Percentiles rank a stretch among this genome's conserved stretches.
These are phyloP conservation scores for Coniella lustricola DNA, from an alignment of 2,329 filamentous ascomycete species.

Conservation along the genomic window DNA sequence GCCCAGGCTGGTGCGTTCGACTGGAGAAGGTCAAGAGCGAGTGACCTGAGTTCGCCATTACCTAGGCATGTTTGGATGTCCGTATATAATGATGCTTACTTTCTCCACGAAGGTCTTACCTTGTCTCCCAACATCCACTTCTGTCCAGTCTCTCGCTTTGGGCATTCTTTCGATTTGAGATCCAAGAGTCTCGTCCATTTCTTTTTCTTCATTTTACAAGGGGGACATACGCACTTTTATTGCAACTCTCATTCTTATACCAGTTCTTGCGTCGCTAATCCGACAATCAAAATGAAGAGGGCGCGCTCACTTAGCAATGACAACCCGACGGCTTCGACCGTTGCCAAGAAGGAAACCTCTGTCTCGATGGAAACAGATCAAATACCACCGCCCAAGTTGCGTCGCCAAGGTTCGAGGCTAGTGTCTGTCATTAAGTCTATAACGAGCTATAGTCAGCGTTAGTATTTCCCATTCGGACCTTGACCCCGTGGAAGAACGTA, in stretches of 20 bases:
- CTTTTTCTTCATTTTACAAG: background rate
- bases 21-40: no score
- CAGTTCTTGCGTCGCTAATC: background rate
- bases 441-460: constrained; percentile 18
- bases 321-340: constrained; percentile 3
- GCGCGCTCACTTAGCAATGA: constrained; percentile 7
- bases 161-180: constrained; percentile 3
- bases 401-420: constrained; percentile 35
- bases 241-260: no score
- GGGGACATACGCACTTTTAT: background rate
- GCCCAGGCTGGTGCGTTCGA: no score
- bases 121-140: background rate
- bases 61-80: no score
- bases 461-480: background rate
- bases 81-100: no score
- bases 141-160: constrained; percentile 8
- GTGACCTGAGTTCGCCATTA: no score
- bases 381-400: constrained; percentile 28
- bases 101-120: no score
- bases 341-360: constrained; percentile 1
- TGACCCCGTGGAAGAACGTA: background rate
- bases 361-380: constrained; percentile 2
- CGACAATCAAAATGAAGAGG: constrained; percentile 15
- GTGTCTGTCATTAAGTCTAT: constrained; percentile 30
- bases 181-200: background rate